Evolutionary conservation across 1,284 basidiomycete species (phyloP), one percentile per base, ranked within the genome.

Genomic region (Cutaneotrichosporon sp.): DNA sequence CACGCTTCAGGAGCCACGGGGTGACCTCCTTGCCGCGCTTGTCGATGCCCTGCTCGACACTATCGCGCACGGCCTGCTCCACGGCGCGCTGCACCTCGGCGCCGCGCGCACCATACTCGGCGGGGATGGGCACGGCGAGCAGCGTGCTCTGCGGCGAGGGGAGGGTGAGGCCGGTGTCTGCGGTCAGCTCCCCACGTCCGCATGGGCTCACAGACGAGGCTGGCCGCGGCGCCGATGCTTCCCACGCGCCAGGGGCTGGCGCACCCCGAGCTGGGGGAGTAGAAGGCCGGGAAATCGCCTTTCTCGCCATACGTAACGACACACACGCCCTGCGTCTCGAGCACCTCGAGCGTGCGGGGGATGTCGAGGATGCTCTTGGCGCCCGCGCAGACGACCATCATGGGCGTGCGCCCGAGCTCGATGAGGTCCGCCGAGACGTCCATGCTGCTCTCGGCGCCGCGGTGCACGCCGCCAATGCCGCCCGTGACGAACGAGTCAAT

Each of bases 291-390:
- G 71, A 99, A 99, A 67, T 93, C 89, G 22, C 84, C 83, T 1
- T 86, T 86, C 36, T 85, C 77, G 8, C 87, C 87, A 72, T 91
- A 95, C 0, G 92, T 87, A 4, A 94, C 79, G 0, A 97, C 94
- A 2, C 92, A 91, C 5, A 99, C 93, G 7, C 97, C 97, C 54
- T 95, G 86, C 0, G 97, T 97, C 86, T 99, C 97, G 66, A 99
- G 85, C 72, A 95, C 95, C 80, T 99, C 97, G 47, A 99, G 83
- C 10, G 97, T 98, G 70, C 83, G 74, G 58, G 91, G 90, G 65
- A 99, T 95, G 78, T 98, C 95, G 56, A 99, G 81, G 67, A 99
- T 98, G 0, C 91, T 94, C 76, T 99, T 99, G 36, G 92, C 89
- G 3, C 97, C 97, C 2, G 94, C 91, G 45, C 95, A 97, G 24